Base-by-base conservation (phyloP, 345 rosid genomes). In the Barbarea vulgaris region DNA sequence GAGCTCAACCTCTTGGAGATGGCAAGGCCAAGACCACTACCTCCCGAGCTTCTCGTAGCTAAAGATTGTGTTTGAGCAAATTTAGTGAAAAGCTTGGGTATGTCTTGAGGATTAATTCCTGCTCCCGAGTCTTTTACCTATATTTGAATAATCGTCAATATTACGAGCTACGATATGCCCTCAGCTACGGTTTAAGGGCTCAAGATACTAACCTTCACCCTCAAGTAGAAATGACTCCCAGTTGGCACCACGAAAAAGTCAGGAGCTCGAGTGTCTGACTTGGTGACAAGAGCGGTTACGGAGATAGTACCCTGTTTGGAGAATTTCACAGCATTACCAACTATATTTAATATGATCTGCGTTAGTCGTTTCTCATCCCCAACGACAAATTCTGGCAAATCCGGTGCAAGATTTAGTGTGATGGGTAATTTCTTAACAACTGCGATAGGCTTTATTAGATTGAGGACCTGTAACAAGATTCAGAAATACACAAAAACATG, bases 1-100 rank as follows among this genome's bases (percentile, higher is more conserved):
- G 13, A 39, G 58, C 72, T 42, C 81, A 72, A 93, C 99, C 99
- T 91, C 81, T 91, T 93, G 85, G 94, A 96, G 81, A 96, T 96
- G 60, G 98, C 99, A 64, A 91, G 97, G 51, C 99, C 99, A 68
- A 96, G 96, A 69, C 98, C 98, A 78, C 89, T 91, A 78, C 99
- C 98, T 75, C 84, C 82, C 4, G 95, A 82, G 79, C 84, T 91
- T 85, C 83, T 83, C 51, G 88, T 73, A 8, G 85, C 86, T 56
- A 76, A 65, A 69, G 96, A 76, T 70, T 91, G 98, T 66, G 83
- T 83, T 74, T 96, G 91, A 4, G 91, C 93, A 88, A 96, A 96
- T 82, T 89, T 93, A 37, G 97, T 93, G 76, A 96, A 93, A 41
- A 91, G 59, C 74, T 87, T 91, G 14, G 95, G 96, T 77, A 88